Percentiles rank a stretch among this genome's conserved stretches.
Conservation (phyloP, 768 basidiomycete species). For the Macrocybe gigantea region DNA sequence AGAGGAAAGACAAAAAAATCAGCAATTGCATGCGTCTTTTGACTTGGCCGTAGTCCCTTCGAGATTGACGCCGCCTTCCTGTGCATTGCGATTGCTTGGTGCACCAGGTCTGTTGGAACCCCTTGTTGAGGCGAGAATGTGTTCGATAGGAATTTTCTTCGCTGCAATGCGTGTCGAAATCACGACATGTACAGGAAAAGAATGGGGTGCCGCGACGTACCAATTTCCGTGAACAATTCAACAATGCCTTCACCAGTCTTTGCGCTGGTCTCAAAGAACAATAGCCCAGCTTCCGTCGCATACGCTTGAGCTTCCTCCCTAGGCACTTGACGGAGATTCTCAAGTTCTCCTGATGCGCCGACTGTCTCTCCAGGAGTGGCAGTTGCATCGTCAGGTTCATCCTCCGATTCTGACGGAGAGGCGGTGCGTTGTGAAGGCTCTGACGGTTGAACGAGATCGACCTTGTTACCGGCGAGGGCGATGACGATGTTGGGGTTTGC, state of each 20-base stretch:
- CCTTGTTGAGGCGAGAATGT: constrained; percentile 82
- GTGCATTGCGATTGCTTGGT: constrained; percentile 46
- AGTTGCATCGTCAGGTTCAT: constrained; percentile 91
- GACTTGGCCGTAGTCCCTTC: constrained; percentile 60
- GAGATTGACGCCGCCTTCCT: constrained; percentile 62
- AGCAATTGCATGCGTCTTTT: constrained; percentile 82
- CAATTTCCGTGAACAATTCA: constrained; percentile 98
- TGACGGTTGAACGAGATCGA: constrained; percentile 78
- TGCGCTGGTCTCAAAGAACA: constrained; percentile 97
- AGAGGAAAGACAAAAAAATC: constrained; percentile 31
- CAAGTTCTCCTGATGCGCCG: constrained; percentile 49
- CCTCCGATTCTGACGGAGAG: constrained; percentile 66
- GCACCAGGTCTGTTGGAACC: constrained; percentile 61
- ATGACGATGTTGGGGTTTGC: constrained; percentile 99
- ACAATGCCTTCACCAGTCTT: constrained; percentile 96
- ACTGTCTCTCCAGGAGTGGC: constrained; percentile 74
- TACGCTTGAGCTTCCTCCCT: constrained; percentile 95
- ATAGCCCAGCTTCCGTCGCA: constrained; percentile 86
- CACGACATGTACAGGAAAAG: no score
- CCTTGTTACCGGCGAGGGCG: constrained; percentile 96
- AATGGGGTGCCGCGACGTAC: constrained; percentile 36
- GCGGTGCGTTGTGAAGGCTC: constrained; percentile 41
- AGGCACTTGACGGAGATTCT: constrained; percentile 83
- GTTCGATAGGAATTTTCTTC: constrained; percentile 78
- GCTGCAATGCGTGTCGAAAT: constrained; percentile 22